A percentile compares a stretch with the other conserved stretches of the same genome.
phyloP scores from a whole-genome alignment of 352 stramenopile species.

The Phytophthora megakarya region DNA sequence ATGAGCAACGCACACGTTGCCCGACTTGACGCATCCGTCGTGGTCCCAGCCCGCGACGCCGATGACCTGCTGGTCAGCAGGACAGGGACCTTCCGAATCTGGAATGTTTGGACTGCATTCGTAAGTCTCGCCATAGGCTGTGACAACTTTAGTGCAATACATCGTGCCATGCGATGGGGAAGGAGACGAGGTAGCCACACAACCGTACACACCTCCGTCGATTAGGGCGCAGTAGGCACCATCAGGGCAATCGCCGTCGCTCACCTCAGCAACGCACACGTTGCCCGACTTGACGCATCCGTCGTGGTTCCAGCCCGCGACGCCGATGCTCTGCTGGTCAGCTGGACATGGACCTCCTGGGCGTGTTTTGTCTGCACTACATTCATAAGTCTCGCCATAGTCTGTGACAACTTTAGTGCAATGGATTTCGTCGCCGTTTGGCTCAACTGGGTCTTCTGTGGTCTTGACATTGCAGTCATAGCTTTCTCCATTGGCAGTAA shows the following conservation, averaged over 20 bases:
- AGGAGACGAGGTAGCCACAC: slow-evolving; percentile 20
- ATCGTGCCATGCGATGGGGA: slow-evolving; percentile 21
- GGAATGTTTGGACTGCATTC: too few relatives aligned
- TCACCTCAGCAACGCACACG: slow-evolving; percentile 34
- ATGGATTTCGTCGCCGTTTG: neutral
- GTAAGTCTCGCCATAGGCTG: slow-evolving; percentile 6
- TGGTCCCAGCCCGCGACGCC: slow-evolving; percentile 21
- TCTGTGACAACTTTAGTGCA: slow-evolving; percentile 19
- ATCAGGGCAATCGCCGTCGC: slow-evolving; percentile 20
- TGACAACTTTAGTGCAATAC: too few relatives aligned
- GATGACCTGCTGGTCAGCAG: slow-evolving; percentile 24
- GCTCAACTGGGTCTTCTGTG: neutral
- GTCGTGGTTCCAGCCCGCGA: slow-evolving; percentile 28
- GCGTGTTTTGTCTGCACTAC: neutral
- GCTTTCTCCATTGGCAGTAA: slow-evolving; percentile 1
- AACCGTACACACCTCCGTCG: slow-evolving; percentile 40
- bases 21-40: slow-evolving; percentile 4
- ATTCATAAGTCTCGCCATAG: slow-evolving; percentile 20
- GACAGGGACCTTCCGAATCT: too few relatives aligned
- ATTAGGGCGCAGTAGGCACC: slow-evolving; percentile 34
- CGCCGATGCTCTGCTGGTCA: slow-evolving; percentile 6
- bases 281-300: slow-evolving; percentile 24
- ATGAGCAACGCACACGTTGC: neutral
- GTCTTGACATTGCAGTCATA: slow-evolving; percentile 11
- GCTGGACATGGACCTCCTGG: neutral